phyloP scores from a whole-genome alignment of 1,284 basidiomycete genomes.

The Athelia psychrophila region DNA sequence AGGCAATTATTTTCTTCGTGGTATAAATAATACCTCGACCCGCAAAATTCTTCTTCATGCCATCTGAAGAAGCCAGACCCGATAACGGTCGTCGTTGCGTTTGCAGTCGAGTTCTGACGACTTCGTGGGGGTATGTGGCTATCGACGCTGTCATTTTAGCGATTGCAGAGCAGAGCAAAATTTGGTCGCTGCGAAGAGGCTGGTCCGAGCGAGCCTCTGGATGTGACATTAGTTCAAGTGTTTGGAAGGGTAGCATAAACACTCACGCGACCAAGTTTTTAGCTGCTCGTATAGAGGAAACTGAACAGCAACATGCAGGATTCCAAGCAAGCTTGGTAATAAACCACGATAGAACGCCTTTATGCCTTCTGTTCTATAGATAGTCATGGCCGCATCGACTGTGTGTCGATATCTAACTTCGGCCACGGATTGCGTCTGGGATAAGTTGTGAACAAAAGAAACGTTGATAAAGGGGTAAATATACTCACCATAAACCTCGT shows the following conservation, averaged over 20 bases:
- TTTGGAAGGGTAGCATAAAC: not conserved
- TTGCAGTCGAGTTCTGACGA: slow-evolving; percentile 89
- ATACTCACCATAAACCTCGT: slow-evolving; percentile 90
- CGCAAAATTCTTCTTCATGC: slow-evolving; percentile 49
- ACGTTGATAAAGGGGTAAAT: not conserved
- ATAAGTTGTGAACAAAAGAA: slow-evolving; percentile 5
- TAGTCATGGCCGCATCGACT: slow-evolving; percentile 80
- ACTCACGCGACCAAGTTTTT: slow-evolving; percentile 81
- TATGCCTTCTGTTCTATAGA: slow-evolving; percentile 83
- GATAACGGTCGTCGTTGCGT: slow-evolving; percentile 69
- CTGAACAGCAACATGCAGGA: slow-evolving; percentile 91
- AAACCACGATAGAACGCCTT: slow-evolving; percentile 91
- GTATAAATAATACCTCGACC: slow-evolving; percentile 71
- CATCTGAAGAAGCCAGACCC: slow-evolving; percentile 53
- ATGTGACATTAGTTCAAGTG: slow-evolving; percentile 4
- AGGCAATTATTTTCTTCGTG: slow-evolving; percentile 65
- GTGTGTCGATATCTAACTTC: slow-evolving; percentile 85
- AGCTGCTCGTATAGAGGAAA: slow-evolving; percentile 95
- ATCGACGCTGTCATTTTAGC: slow-evolving; percentile 95
- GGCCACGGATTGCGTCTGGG: slow-evolving; percentile 70
- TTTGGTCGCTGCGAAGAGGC: slow-evolving; percentile 65
- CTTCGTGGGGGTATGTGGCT: slow-evolving; percentile 95
- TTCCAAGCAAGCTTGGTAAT: slow-evolving; percentile 85
- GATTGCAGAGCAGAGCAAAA: slow-evolving; percentile 83
- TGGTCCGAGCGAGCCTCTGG: slow-evolving; percentile 52